These are phyloP conservation scores for Trypanosomatidae sp. DNA, from an alignment of 208 protist genomes.

Conservation along the genomic window DNA sequence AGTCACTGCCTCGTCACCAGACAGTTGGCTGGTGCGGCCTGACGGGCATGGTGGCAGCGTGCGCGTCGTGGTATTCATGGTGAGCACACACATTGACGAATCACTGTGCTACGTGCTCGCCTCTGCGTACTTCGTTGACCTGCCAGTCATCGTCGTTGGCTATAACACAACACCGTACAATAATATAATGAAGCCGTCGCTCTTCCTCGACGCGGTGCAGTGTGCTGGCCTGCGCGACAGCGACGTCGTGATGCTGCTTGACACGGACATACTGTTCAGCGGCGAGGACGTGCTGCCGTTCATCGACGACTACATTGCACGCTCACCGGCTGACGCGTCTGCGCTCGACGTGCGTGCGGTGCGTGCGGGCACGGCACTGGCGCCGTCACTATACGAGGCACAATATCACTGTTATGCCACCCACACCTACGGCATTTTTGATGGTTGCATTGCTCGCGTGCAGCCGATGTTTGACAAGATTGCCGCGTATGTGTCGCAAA, in stretches of 20 bases:
- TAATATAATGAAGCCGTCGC: too few relatives aligned
- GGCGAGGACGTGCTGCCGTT: neutral
- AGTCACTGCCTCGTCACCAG: too few relatives aligned
- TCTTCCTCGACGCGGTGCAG: too few relatives aligned
- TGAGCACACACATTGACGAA: neutral
- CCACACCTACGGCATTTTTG: too few relatives aligned
- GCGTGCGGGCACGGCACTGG: neutral
- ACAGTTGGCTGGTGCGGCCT: too few relatives aligned
- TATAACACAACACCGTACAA: too few relatives aligned
- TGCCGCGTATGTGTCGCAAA: too few relatives aligned
- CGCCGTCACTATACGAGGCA: neutral
- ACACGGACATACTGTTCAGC: neutral
- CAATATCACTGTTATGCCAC: neutral
- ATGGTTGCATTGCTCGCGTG: too few relatives aligned
- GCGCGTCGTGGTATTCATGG: neutral
- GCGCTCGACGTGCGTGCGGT: neutral
- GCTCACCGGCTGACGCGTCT: neutral
- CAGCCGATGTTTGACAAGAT: too few relatives aligned
- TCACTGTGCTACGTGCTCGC: constrained; percentile 3
- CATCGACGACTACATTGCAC: neutral
- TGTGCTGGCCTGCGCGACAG: neutral
- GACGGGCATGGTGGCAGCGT: neutral
- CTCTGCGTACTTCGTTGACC: constrained; percentile 2
- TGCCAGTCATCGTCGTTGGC: constrained; percentile 1
- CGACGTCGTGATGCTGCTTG: neutral